Base-by-base conservation (phyloP, 345 rosid species). In the Citrus inodora region DNA sequence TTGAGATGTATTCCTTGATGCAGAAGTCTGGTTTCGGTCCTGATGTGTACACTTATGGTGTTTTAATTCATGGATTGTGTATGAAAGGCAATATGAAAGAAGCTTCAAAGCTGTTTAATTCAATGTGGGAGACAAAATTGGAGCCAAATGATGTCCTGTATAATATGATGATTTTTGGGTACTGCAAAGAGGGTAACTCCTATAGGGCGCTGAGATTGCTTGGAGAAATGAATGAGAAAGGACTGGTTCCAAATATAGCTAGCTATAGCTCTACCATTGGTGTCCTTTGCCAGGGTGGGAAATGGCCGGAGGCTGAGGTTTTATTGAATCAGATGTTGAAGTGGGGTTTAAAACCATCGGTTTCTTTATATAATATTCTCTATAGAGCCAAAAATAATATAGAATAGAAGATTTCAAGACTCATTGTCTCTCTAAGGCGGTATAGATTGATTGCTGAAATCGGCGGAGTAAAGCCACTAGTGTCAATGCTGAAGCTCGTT, bases 121-220 rank as follows among this genome's bases (percentile, higher is more conserved):
- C 89, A 61, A 86, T 89, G 91, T 55, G 63, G 3, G 89, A 85
- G 40, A 80, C 76, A 80, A 81, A 78, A 70, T 38, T 94, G 80
- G 84, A 88, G 83, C 90, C 92, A 7, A 92, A 84, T 61, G 90
- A 88, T 59, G 94, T 93, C 35, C 84, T 91, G 60, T 91, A 89
- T 85, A 82, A 92, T 80, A 92, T 82, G 25, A 85, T 95, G 92
- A 91, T 95, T 68, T 81, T 81, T 14, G 93, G 97, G 11, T 95
- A 95, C 75, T 90, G 97, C 76, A 91, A 84, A 48, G 95, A 93
- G 77, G 91, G 90, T 59, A 90, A 86, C 83, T 86, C 90, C 0
- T 93, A 80, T 79, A 88, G 85, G 81, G 97, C 94, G 38, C 70
- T 95, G 83, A 89, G 84, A 82, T 68, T 95, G 82, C 37, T 89